Evolutionary conservation across 2,329 filamentous ascomycete species (phyloP), one percentile per base, ranked within the genome.

Genomic region (Achaetomium macrosporum): DNA sequence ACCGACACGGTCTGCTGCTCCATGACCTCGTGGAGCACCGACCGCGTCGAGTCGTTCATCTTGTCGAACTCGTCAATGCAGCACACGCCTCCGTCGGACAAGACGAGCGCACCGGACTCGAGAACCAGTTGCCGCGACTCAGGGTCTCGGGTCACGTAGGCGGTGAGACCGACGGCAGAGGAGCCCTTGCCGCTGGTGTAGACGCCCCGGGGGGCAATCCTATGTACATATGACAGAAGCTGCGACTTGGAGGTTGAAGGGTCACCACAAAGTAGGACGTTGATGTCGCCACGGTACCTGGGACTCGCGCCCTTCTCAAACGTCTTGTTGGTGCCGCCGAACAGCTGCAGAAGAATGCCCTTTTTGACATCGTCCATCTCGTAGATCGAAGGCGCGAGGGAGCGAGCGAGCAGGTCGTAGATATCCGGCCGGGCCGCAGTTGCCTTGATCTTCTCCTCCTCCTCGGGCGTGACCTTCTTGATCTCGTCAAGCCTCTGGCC

Each of bases 331-430:
- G 93, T 96, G 52, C 93, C 93, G 36, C 93, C 92, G 67, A 99
- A 99, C 39, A 99, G 82, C 66, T 99, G 93, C 4, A 99, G 83
- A 11, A 99, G 76, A 57, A 99, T 96, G 11, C 93, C 93, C 73
- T 99, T 99, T 77, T 99, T 99, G 44, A 97, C 90, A 64, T 99
- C 93, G 61, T 99, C 93, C 84, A 95, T 88, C 71, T 99, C 93
- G 73, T 95, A 96, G 64, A 99, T 87, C 55, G 91, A 96, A 13
- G 93, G 93, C 2, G 93, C 93, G 29, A 99, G 76, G 1, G 92
- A 97, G 36, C 92, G 83, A 16, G 93, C 81, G 4, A 99, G 81
- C 20, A 99, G 80, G 19, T 99, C 91, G 68, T 99, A 99, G 50
- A 99, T 84, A 68, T 99, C 93, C 1, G 85, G 76, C 49, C 93